Evolutionary conservation across 805 yeast species (phyloP).

Genomic region (Debaryomyces castellii): DNA sequence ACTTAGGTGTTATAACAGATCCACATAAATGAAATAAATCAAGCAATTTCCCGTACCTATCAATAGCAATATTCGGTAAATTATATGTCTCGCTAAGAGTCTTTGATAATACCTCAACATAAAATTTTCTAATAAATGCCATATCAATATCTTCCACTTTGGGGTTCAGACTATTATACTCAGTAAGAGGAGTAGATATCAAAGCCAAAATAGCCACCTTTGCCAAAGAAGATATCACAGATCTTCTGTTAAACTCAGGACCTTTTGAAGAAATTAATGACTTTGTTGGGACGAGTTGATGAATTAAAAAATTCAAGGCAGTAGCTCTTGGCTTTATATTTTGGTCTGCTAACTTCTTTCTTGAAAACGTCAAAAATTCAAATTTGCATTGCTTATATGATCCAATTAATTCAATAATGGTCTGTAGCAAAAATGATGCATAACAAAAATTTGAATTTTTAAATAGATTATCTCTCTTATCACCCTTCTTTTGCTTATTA

Average conservation of each 20-base stretch:
- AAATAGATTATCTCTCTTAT: constrained; percentile 27
- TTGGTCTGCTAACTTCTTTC: constrained; percentile 41
- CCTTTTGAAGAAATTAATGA: constrained; percentile 37
- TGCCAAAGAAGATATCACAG: constrained; percentile 61
- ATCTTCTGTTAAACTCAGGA: constrained; percentile 49
- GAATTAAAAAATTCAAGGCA: constrained; percentile 72
- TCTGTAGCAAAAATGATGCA: constrained; percentile 65
- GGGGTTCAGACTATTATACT: constrained; percentile 42
- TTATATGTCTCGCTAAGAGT: constrained; percentile 53
- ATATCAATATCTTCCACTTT: constrained; percentile 65
- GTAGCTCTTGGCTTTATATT: constrained; percentile 70
- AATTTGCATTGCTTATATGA: constrained; percentile 81
- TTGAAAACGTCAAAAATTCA: constrained; percentile 77
- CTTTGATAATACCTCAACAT: constrained; percentile 65
- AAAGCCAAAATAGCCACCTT: constrained; percentile 61
- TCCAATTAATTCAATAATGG: constrained; percentile 66
- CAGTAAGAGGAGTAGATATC: constrained; percentile 55
- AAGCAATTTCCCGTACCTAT: constrained; percentile 53
- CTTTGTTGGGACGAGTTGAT: constrained; percentile 66
- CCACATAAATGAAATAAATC: constrained; percentile 53
- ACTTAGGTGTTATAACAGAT: constrained; percentile 42
- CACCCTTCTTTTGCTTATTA: constrained; percentile 17
- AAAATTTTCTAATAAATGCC: constrained; percentile 69
- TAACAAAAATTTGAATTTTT: constrained; percentile 62
- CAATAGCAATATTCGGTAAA: constrained; percentile 30